Evolutionary conservation across 192 early-diverging fungal genomes (phyloP).

Genomic region (Podila clonocystis): DNA sequence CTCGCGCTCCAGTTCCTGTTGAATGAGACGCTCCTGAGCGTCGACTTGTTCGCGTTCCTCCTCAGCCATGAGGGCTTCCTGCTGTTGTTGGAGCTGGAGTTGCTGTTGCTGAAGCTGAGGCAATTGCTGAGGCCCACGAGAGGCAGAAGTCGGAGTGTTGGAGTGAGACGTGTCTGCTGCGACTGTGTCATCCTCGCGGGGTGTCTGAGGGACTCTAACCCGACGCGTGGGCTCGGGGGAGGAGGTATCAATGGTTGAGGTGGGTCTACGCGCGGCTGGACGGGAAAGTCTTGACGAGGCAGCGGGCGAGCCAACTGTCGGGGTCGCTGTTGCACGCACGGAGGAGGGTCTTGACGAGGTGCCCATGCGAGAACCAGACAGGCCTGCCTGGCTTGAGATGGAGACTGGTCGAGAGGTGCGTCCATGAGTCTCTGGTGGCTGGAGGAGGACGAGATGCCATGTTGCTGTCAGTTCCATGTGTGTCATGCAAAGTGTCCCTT

Average conservation of each 20-base stretch:
- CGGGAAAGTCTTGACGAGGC: slow-evolving; percentile 14
- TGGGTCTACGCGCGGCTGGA: slow-evolving; percentile 15
- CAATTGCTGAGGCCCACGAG: not conserved
- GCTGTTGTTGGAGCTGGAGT: slow-evolving; percentile 9
- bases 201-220: slow-evolving; percentile 18
- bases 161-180: slow-evolving; percentile 8
- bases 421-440: not conserved
- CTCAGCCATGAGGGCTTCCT: slow-evolving; percentile 12
- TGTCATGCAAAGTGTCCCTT: no score
- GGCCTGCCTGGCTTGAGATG: not conserved
- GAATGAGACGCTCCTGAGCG: slow-evolving; percentile 32
- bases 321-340: not conserved
- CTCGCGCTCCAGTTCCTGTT: slow-evolving; percentile 38
- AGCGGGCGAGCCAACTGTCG: slow-evolving; percentile 10
- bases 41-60: slow-evolving; percentile 20
- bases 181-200: slow-evolving; percentile 14
- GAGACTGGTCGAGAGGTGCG: slow-evolving; percentile 17
- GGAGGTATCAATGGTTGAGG: slow-evolving; percentile 6
- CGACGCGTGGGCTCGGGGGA: slow-evolving; percentile 17
- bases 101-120: slow-evolving; percentile 25
- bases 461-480: no score
- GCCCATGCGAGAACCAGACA: slow-evolving; percentile 3
- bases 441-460: not conserved
- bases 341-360: slow-evolving; percentile 9
- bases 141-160: slow-evolving; percentile 4